A percentile compares a stretch with the other conserved stretches of the same genome.
Evolutionary conservation across 345 rosid species (phyloP).

Genomic region (Gossypium sturtianum): DNA sequence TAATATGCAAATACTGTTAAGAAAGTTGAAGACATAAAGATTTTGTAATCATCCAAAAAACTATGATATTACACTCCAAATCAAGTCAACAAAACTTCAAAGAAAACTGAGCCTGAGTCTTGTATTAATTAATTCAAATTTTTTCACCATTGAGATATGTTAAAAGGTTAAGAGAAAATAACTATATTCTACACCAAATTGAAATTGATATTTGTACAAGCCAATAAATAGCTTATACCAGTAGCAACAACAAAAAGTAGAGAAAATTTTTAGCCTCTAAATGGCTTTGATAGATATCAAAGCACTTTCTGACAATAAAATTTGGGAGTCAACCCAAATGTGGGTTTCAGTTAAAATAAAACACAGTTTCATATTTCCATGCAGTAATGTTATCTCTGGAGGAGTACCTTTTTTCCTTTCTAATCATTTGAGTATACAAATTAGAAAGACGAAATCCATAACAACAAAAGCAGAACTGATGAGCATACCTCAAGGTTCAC

Average conservation of each 20-base stretch:
- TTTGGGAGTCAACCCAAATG: not conserved
- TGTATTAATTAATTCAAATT: not conserved
- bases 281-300: not conserved
- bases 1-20: not conserved
- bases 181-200: no score
- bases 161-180: no score
- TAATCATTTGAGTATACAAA: no score
- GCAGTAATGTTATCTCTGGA: no score
- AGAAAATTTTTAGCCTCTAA: not conserved
- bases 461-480: slow-evolving; percentile 9
- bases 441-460: not conserved
- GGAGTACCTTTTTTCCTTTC: no score
- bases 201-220: no score
- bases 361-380: not conserved
- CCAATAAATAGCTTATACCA: no score
- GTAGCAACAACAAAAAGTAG: no score
- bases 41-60: not conserved
- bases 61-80: not conserved
- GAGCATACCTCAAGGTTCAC: slow-evolving; percentile 40
- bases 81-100: not conserved
- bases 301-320: not conserved
- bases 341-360: not conserved
- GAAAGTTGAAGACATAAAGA: not conserved
- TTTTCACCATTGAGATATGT: not conserved
- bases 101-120: not conserved